These are phyloP conservation scores for Agrocybe pediades DNA, from an alignment of 768 basidiomycete species.

Conservation along the genomic window DNA sequence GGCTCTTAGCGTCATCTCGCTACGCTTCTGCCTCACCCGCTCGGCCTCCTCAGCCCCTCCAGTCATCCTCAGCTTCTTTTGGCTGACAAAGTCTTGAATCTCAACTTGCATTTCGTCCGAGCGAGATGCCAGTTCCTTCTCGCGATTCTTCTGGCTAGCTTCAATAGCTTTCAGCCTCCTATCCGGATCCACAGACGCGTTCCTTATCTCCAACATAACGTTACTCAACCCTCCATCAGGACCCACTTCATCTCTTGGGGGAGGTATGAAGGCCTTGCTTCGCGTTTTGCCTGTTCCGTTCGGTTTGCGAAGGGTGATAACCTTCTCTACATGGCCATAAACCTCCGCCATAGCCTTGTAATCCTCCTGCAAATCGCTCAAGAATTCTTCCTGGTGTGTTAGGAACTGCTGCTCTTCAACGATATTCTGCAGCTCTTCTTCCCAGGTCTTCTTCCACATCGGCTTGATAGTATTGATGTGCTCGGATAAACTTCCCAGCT, in stretches of 20 bases:
- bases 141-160: constrained; percentile 77
- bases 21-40: constrained; percentile 81
- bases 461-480: constrained; percentile 91
- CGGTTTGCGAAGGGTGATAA: constrained; percentile 68
- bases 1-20: constrained; percentile 83
- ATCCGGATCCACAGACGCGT: constrained; percentile 80
- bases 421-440: constrained; percentile 92
- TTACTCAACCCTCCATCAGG: constrained; percentile 61
- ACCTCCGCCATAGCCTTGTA: constrained; percentile 87
- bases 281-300: constrained; percentile 38
- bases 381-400: constrained; percentile 89
- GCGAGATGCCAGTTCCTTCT: constrained; percentile 70
- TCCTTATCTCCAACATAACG: constrained; percentile 90
- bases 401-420: constrained; percentile 97
- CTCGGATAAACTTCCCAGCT: constrained; percentile 76
- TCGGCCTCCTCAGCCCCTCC: constrained; percentile 93
- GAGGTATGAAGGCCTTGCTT: constrained; percentile 57
- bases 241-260: constrained; percentile 63
- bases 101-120: constrained; percentile 88
- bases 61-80: constrained; percentile 92
- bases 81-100: constrained; percentile 81
- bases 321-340: constrained; percentile 89
- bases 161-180: constrained; percentile 91
- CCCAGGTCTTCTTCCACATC: constrained; percentile 99
- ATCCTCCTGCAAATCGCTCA: constrained; percentile 87